Conservation (phyloP, 495 filamentous ascomycete genomes). For the Neurospora sp. region DNA sequence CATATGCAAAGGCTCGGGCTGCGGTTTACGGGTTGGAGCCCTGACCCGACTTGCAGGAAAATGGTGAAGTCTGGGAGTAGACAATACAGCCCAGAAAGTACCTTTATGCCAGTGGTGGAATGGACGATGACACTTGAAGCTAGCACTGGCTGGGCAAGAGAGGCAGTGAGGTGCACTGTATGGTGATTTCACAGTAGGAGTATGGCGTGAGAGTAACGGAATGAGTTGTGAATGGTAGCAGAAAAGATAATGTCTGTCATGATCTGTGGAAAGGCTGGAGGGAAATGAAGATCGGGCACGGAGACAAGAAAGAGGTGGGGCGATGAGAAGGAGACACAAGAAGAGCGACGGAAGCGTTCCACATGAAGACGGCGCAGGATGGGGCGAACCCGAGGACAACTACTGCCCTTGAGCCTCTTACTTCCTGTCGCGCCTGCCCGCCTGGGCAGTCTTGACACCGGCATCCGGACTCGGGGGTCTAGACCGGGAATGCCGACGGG, state of each 20-base stretch:
- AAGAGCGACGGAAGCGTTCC: background rate
- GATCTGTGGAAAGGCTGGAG: background rate
- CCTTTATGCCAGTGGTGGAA: background rate
- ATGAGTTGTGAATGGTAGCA: background rate
- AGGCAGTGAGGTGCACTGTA: background rate
- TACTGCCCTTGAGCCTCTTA: background rate
- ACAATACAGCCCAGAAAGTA: background rate
- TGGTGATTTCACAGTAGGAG: background rate
- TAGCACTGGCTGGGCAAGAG: background rate
- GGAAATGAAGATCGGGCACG: background rate
- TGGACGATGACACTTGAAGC: background rate
- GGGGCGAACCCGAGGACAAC: background rate
- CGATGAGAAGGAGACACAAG: background rate
- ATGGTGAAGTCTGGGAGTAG: background rate
- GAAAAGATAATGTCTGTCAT: background rate
- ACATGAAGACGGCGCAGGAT: background rate
- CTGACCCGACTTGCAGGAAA: background rate
- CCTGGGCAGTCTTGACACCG: background rate
- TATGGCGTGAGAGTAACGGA: background rate
- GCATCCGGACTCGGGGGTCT: background rate
- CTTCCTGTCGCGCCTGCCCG: background rate
- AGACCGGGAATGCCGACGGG: background rate
- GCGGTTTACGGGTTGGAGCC: background rate
- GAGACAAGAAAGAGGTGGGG: background rate
- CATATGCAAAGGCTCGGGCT: background rate